Base-by-base conservation (phyloP, 768 basidiomycete species). In the Cystofilobasidium ferigula region DNA sequence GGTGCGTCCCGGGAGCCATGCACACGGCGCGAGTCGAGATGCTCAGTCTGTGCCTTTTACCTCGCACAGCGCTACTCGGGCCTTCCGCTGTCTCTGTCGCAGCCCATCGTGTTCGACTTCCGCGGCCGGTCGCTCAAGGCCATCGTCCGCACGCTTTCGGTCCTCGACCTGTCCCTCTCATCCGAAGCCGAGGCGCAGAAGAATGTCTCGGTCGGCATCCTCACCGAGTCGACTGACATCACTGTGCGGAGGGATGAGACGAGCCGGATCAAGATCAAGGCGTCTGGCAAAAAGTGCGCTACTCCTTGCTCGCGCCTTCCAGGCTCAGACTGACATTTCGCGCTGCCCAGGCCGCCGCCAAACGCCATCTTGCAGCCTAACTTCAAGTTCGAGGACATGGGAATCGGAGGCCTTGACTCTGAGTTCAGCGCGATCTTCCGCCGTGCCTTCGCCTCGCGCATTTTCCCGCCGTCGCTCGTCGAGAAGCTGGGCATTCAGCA, bases 341-440 rank as follows among this genome's bases (percentile, higher is more conserved):
- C 67, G 8, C 28, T 57, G 4, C 57, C 22, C 67, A 93, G 90
- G 71, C 84, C 89, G 0, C 85, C 91, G 7, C 84, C 92, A 9
- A 98, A 97, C 74, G 91, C 95, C 0, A 94, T 99, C 71, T 82
- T 99, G 13, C 86, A 91, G 0, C 91, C 95, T 1, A 97, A 97
- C 77, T 99, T 99, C 83, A 98, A 95, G 77, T 99, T 99, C 69
- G 89, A 94, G 73, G 95, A 99, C 75, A 98, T 99, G 94, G 95
- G 95, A 22, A 98, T 99, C 72, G 95, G 95, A 73, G 95, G 95
- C 72, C 80, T 99, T 38, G 95, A 99, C 75, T 80, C 84, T 10
- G 95, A 99, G 74, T 99, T 99, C 74, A 84, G 84, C 63, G 86
- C 90, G 48, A 99, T 99, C 73, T 99, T 99, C 81, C 88, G 95